Evolutionary conservation across 257 asterid species (phyloP).

Genomic region (Nicotiana knightiana): DNA sequence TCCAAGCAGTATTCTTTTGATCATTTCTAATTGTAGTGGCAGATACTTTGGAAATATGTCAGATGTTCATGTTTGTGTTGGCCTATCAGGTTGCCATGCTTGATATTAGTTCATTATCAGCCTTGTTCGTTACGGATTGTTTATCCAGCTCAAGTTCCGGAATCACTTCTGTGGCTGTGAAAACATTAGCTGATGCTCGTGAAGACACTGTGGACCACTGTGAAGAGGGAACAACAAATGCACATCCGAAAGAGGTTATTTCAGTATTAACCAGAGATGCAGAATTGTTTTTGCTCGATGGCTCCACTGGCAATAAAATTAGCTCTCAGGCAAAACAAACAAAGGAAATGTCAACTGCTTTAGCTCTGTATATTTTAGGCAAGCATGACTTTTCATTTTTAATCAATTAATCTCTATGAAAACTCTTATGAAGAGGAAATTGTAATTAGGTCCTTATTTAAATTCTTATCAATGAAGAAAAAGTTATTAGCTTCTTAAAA

Average conservation of each 20-base stretch:
- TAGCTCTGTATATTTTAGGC: constrained; percentile 69
- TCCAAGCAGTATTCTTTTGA: neutral
- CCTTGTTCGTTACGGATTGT: constrained; percentile 60
- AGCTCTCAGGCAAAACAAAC: constrained; percentile 42
- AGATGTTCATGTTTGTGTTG: constrained; percentile 19
- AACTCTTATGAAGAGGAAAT: neutral
- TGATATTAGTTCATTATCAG: constrained; percentile 59
- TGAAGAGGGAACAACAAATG: constrained; percentile 34
- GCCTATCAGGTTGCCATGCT: constrained; percentile 69
- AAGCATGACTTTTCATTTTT: constrained; percentile 28
- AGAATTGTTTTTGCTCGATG: constrained; percentile 49
- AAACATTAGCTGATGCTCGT: constrained; percentile 26
- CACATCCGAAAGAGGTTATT: constrained; percentile 43
- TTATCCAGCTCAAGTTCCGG: constrained; percentile 49
- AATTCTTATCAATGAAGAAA: neutral
- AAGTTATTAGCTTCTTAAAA: constrained; percentile 20
- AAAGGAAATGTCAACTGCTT: constrained; percentile 50
- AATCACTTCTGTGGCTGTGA: constrained; percentile 50
- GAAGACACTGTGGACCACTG: constrained; percentile 29
- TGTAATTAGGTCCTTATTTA: neutral
- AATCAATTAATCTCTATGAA: constrained; percentile 1
- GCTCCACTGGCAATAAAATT: constrained; percentile 47
- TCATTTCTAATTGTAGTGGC: neutral
- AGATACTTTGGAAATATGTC: constrained; percentile 4
- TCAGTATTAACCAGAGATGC: constrained; percentile 62